Percentiles rank a stretch among this genome's conserved stretches.
Conservation (phyloP, 306 rosid species). For the Mimosa pudica region DNA sequence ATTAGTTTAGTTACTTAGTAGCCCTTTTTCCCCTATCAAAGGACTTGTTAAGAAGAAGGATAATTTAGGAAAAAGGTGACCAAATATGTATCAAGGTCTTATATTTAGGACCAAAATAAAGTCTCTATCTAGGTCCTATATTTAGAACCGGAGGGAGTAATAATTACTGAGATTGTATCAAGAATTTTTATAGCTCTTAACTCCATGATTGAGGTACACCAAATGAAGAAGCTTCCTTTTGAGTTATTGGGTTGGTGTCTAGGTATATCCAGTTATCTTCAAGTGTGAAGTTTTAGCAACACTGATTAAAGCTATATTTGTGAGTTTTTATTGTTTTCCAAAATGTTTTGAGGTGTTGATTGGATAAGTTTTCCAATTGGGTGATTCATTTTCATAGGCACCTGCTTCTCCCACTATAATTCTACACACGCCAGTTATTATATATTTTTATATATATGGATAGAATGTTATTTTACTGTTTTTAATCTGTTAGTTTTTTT, state of each 20-base stretch:
- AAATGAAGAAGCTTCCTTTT: slow-evolving; percentile 79
- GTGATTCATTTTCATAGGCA: background rate
- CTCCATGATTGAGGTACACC: slow-evolving; percentile 63
- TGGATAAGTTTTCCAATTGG: background rate
- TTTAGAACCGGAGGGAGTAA: too few species aligned
- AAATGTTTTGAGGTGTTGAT: background rate
- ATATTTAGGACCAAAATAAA: too few species aligned
- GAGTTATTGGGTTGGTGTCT: slow-evolving; percentile 31
- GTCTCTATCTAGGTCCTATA: too few species aligned
- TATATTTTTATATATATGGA: background rate
- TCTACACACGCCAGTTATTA: background rate
- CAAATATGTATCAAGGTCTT: too few species aligned
- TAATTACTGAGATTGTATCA: too few species aligned
- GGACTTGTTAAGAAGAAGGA: too few species aligned
- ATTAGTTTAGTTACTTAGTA: too few species aligned
- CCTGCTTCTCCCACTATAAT: background rate
- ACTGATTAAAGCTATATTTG: background rate
- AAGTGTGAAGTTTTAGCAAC: background rate
- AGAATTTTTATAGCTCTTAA: slow-evolving; percentile 45
- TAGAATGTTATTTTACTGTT: background rate
- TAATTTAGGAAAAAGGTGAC: too few species aligned
- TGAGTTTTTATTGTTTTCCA: background rate
- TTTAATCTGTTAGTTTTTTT: background rate
- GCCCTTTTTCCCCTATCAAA: too few species aligned
- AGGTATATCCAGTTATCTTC: background rate